These are phyloP conservation scores for Allium fistulosum DNA, from an alignment of 106 monocot species.

Conservation along the genomic window DNA sequence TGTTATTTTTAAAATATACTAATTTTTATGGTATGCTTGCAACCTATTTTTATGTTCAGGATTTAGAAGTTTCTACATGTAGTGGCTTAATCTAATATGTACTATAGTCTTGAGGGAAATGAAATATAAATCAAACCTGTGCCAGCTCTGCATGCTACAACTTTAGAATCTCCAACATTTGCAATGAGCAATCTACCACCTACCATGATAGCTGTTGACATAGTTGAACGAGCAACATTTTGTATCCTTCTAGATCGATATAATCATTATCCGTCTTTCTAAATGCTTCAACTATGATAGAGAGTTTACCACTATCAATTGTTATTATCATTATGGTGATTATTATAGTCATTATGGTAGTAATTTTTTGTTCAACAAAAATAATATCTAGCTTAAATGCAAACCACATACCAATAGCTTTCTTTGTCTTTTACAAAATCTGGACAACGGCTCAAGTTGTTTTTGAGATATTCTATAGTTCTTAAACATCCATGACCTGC, in stretches of 20 bases:
- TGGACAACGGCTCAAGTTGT: conserved; percentile 47
- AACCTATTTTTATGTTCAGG: not conserved
- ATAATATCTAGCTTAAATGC: not conserved
- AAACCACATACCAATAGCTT: conserved; percentile 65
- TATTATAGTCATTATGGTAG: no score
- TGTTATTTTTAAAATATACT: not conserved
- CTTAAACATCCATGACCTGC: conserved; percentile 58
- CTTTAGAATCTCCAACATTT: conserved; percentile 83
- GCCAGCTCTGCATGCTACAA: conserved; percentile 52
- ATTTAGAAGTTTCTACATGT: not conserved
- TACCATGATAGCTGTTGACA: conserved; percentile 52
- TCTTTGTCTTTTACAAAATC: conserved; percentile 51
- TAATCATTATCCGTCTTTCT: conserved; percentile 50
- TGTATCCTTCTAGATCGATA: conserved; percentile 32
- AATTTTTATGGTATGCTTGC: not conserved
- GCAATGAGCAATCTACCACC: conserved; percentile 53
- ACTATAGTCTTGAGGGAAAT: not conserved
- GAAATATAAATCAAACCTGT: conserved; percentile 18
- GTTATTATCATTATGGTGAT: no score
- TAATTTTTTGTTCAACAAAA: no score
- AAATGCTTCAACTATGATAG: conserved; percentile 45
- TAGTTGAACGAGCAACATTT: conserved; percentile 74
- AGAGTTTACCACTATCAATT: not conserved
- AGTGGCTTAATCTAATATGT: not conserved
- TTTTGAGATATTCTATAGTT: conserved; percentile 62